A percentile compares a stretch with the other conserved stretches of the same genome.
phyloP scores from a whole-genome alignment of 176 grass and related monocot species.

The Thinopyrum elongatum region DNA sequence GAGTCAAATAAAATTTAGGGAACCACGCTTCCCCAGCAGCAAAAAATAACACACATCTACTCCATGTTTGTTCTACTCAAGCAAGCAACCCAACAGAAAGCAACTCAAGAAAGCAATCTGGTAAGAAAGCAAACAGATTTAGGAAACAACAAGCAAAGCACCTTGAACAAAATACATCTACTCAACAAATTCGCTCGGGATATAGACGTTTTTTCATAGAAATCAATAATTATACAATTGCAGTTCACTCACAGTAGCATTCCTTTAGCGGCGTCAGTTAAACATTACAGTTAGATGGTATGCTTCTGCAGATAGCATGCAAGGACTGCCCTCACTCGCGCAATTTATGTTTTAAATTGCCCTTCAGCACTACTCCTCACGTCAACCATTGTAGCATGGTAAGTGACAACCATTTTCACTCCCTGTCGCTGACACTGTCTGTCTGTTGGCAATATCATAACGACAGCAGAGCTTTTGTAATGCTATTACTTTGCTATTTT shows the following conservation, averaged over 20 bases:
- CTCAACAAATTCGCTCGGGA: too few relatives aligned
- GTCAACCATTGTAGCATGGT: conserved; percentile 68
- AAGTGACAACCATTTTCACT: neutral
- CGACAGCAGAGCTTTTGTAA: neutral
- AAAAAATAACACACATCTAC: too few relatives aligned
- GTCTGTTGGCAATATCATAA: conserved; percentile 5
- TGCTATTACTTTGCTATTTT: neutral
- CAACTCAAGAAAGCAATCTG: too few relatives aligned
- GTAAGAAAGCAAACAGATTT: too few relatives aligned
- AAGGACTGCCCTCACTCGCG: neutral
- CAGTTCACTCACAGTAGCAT: neutral
- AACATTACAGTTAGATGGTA: neutral
- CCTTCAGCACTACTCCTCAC: conserved; percentile 66
- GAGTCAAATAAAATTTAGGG: too few relatives aligned
- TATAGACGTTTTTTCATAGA: too few relatives aligned
- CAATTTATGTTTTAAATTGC: conserved; percentile 69
- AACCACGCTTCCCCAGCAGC: too few relatives aligned
- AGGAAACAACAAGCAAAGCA: too few relatives aligned
- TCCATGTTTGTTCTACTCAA: too few relatives aligned
- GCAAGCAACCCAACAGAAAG: too few relatives aligned
- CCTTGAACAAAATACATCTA: too few relatives aligned
- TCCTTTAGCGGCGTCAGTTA: neutral
- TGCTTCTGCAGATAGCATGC: too few relatives aligned
- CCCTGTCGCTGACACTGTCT: neutral
- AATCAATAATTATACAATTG: neutral